Evolutionary conservation across 768 basidiomycete species (phyloP), one percentile per base, ranked within the genome.

Genomic region (Suillus ampliporus): DNA sequence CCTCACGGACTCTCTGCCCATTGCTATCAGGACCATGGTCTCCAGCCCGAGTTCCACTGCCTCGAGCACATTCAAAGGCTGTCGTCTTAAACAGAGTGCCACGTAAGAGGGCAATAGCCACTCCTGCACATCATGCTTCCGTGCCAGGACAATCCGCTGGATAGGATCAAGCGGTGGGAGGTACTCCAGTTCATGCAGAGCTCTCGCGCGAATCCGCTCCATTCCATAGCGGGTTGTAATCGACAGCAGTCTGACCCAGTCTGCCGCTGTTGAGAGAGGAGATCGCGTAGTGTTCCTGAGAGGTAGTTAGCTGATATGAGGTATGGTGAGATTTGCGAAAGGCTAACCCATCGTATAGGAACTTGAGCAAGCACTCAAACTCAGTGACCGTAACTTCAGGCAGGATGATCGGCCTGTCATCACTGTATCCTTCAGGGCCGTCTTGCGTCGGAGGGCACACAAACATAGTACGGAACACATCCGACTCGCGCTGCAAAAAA

Each of bases 31-130:
- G 17, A 68, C 63, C 17, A 69, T 64, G 43, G 72, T 72, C 44
- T 69, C 64, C 21, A 68, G 48, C 47, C 79, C 77, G 34, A 80
- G 72, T 68, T 73, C 71, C 68, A 77, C 67, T 67, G 69, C 72
- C 67, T 77, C 78, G 61, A 71, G 65, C 23, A 72, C 69, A 19
- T 68, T 69, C 34, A 84, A 71, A 23, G 79, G 71, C 17, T 75
- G 66, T 1, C 56, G 43, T 10, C 82, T 72, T 59, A 67, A 59
- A 63, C 79, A 79, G 9, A 83, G 65, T 17, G 72, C 72, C 37
- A 68, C 68, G 63, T 80, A 81, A 19, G 82, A 78, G 1, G 77
- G 72, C 9, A 67, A 60, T 23, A 79, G 72, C 82, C 82, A 84
- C 44, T 72, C 66, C 15, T 68, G 69, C 26, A 83, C 72, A 54